Conservation (phyloP, 805 yeast species). For the Jamesozyma piceae region DNA sequence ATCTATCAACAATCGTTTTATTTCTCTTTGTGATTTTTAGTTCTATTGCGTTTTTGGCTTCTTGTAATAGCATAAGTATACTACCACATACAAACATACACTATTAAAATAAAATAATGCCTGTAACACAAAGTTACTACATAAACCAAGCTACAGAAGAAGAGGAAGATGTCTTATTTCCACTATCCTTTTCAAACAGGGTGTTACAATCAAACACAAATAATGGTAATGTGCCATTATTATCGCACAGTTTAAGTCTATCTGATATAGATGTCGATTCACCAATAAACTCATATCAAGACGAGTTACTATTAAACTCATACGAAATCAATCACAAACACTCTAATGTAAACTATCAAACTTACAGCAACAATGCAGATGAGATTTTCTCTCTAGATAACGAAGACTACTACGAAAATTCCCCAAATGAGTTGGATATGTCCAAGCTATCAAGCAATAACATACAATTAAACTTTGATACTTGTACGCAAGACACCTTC, state of each 20-base stretch:
- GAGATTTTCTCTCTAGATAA: slow-evolving; percentile 2
- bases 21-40: too few species aligned
- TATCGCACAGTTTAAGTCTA: slow-evolving; percentile 6
- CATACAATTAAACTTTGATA: not conserved
- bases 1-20: too few species aligned
- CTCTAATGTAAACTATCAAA: not conserved
- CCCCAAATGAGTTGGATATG: too few species aligned
- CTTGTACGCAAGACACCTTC: slow-evolving; percentile 7
- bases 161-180: slow-evolving; percentile 9
- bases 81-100: not conserved
- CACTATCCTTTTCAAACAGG: slow-evolving; percentile 7
- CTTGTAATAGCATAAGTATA: too few species aligned
- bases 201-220: not conserved
- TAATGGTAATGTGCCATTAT: slow-evolving; percentile 1
- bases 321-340: not conserved
- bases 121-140: not conserved
- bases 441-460: not conserved
- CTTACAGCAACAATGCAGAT: not conserved
- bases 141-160: not conserved
- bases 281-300: slow-evolving; percentile 3
- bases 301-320: slow-evolving; percentile 4
- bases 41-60: too few species aligned
- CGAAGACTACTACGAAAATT: not conserved
- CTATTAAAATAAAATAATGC: slow-evolving; percentile 1
- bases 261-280: slow-evolving; percentile 1